Percentiles rank a stretch among this genome's conserved stretches.
phyloP scores from a whole-genome alignment of 2,329 filamentous ascomycete species.

The Phyllosticta ampelicida region DNA sequence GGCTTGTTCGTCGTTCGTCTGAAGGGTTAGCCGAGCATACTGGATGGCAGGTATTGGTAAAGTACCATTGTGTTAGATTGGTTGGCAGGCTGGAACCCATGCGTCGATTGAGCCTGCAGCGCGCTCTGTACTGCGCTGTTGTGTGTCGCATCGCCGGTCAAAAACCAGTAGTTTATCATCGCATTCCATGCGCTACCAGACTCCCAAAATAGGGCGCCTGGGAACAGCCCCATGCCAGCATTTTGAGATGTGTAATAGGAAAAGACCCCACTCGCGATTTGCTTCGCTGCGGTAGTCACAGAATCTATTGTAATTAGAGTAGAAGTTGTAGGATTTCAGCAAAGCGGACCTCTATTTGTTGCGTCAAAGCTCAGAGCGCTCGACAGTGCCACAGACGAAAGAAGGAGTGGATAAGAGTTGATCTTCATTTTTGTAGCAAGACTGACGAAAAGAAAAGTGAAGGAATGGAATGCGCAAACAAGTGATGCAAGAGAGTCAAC shows the following conservation, averaged over 20 bases:
- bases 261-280: background rate
- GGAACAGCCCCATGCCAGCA: slow-evolving; percentile 34
- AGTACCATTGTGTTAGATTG: slow-evolving; percentile 34
- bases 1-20: slow-evolving; percentile 62
- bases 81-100: slow-evolving; percentile 32
- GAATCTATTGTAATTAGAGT: background rate
- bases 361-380: background rate
- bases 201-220: slow-evolving; percentile 40
- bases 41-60: slow-evolving; percentile 13
- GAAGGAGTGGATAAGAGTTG: background rate
- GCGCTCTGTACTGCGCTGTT: slow-evolving; percentile 30
- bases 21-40: slow-evolving; percentile 1
- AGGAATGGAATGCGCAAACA: background rate
- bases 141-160: slow-evolving; percentile 35
- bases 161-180: slow-evolving; percentile 35
- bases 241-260: background rate
- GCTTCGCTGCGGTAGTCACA: background rate
- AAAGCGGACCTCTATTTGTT: background rate
- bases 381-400: background rate
- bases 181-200: slow-evolving; percentile 30
- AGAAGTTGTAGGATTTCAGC: background rate
- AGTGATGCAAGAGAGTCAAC: background rate
- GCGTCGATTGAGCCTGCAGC: slow-evolving; percentile 33
- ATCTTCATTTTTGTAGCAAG: background rate
- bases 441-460: background rate